Base-by-base conservation (phyloP, 2,329 filamentous ascomycete species). In the Trichoderma atrobrunneum region DNA sequence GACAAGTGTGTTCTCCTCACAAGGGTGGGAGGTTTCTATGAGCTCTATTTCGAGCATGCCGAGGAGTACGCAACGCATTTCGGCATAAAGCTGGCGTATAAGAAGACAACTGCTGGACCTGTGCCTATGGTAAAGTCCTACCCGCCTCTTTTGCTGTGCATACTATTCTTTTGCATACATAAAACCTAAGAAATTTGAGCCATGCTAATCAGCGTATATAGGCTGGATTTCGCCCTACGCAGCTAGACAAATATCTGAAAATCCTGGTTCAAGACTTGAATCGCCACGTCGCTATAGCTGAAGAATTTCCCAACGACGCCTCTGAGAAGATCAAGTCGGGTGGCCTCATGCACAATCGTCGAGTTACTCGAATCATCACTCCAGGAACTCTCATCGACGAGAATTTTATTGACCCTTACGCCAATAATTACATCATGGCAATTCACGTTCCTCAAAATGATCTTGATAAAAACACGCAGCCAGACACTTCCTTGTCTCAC, bases 361-460 rank as follows among this genome's bases (percentile, higher is more conserved):
- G 87, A 76, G 94, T 99, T 16, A 89, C 93, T 21, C 91, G 96
- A 72, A 91, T 99, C 76, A 90, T 99, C 78, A 98, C 96, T 0
- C 94, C 96, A 1, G 96, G 96, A 24, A 99, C 96, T 1, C 85
- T 99, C 69, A 97, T 99, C 75, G 96, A 99, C 81, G 96, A 99
- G 82, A 95, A 94, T 77, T 99, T 98, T 81, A 94, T 99, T 86
- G 93, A 98, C 79, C 93, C 94, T 1, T 95, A 93, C 79, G 90
- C 93, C 77, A 98, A 96, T 82, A 98, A 98, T 80, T 99, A 95
- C 80, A 87, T 98, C 39, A 88, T 98, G 79, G 91, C 93, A 48
- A 88, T 98, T 62, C 89, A 97, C 78, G 80, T 92, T 32, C 18
- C 73, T 69, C 73, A 73, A 60, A 70, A 56, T 39, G n/a, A 11